These are phyloP conservation scores for Fusarium concolor DNA, from an alignment of 2,329 filamentous ascomycete genomes.

Conservation along the genomic window DNA sequence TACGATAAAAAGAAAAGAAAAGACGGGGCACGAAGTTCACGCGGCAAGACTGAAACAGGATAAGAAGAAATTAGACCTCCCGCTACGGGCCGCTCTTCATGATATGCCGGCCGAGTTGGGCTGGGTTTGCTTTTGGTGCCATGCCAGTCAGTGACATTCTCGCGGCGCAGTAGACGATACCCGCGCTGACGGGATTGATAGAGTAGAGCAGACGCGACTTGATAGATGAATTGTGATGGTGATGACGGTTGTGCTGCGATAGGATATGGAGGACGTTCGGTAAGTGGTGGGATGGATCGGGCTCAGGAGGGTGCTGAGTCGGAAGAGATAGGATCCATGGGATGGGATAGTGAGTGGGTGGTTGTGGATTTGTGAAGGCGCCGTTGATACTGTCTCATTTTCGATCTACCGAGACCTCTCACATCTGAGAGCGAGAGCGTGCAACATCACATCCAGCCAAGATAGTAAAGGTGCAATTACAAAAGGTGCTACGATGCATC, in stretches of 20 bases:
- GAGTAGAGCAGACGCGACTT: not conserved
- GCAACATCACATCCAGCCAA: constrained; percentile 1
- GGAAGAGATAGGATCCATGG: not conserved
- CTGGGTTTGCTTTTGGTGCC: not conserved
- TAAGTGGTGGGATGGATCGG: not conserved
- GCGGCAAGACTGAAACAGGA: not conserved
- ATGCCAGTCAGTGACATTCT: not conserved
- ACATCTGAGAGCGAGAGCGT: not conserved
- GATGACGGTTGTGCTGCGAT: not conserved
- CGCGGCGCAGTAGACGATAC: not conserved
- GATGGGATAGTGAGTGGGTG: no score
- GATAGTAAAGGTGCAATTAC: not conserved
- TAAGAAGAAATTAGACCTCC: constrained; percentile 2
- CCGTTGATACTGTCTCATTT: constrained; percentile 1
- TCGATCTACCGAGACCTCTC: not conserved
- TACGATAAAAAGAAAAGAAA: not conserved
- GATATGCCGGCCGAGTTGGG: not conserved
- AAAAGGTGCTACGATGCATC: constrained; percentile 7
- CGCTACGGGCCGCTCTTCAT: constrained; percentile 14
- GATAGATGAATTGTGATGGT: not conserved
- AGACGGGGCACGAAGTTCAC: not conserved
- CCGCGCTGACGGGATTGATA: not conserved
- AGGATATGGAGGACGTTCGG: not conserved
- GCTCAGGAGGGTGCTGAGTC: constrained; percentile 8
- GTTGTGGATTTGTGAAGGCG: constrained; percentile 2